Base-by-base conservation (phyloP, 2,329 filamentous ascomycete genomes). In the Cordyceps fumosorosea region DNA sequence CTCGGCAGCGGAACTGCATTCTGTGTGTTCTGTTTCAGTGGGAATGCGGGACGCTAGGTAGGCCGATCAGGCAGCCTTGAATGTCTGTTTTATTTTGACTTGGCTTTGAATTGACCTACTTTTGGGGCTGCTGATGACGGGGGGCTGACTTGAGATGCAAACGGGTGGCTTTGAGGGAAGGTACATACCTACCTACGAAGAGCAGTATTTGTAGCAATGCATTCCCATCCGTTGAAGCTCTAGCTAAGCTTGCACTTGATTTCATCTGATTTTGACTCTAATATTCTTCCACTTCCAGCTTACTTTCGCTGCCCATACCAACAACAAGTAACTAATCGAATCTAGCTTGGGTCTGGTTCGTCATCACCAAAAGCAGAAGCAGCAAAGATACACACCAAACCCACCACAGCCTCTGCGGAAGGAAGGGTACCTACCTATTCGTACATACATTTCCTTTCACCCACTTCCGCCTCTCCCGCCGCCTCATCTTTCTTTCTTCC, bases 391-490 rank as follows among this genome's bases (percentile, higher is more conserved):
- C 34, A 42, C 34, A 7, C n/a, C 29, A 29, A 58, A 29, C 42
- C 16, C 45, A 37, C 29, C 29, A 48, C 29, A 37, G 53, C 53
- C 53, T 45, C 37, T 55, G 34, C 24, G 34, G 12, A 57, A 48
- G 52, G n/a, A 57, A 48, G 55, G 56, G 56, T 44, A 59, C 56
- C 24, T 59, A 29, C 29, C 29, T 7, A 6, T 3, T 6, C 26
- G 29, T 7, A 6, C 29, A 29, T 29, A 29, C 29, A 29, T 59
- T 59, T 47, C 42, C 42, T 20, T 44, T 44, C 44, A 47, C 20
- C 42, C 55, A 57, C 37, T 37, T 60, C 57, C 57, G 57, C 57
- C 48, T 60, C 57, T 60, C 32, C 57, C 57, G 57, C 6, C 45
- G 20, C 55, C 32, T 58, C 47, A n/a, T 24, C 26, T 18, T 37